Percentiles rank a stretch among this genome's conserved stretches.
Evolutionary conservation across 768 basidiomycete species (phyloP).

Genomic region (Tremella mesenterica): DNA sequence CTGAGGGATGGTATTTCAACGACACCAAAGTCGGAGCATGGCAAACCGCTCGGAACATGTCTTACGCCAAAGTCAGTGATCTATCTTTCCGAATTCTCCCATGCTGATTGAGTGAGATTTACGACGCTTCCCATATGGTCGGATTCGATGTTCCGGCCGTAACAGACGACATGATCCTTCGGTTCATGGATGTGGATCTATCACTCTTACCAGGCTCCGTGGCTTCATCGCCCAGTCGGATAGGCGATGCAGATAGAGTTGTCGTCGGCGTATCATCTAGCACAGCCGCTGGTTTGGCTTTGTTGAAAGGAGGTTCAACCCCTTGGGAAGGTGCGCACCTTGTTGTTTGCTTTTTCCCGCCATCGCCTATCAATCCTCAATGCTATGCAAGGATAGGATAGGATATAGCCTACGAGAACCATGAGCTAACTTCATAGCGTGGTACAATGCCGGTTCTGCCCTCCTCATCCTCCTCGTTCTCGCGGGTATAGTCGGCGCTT

Average conservation of each 20-base stretch:
- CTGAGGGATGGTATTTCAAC: constrained; percentile 54
- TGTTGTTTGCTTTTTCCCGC: background rate
- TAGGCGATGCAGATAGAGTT: constrained; percentile 67
- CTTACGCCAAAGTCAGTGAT: constrained; percentile 73
- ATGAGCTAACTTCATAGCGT: constrained; percentile 51
- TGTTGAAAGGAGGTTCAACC: constrained; percentile 57
- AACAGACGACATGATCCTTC: constrained; percentile 95
- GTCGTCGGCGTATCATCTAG: constrained; percentile 50
- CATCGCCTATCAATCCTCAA: background rate
- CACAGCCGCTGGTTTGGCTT: constrained; percentile 51
- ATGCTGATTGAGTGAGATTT: constrained; percentile 52
- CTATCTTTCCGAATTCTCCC: background rate
- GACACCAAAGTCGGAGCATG: constrained; percentile 76
- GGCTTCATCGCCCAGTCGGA: constrained; percentile 66
- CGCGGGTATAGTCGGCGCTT: constrained; percentile 57
- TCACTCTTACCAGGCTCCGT: constrained; percentile 68
- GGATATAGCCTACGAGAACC: background rate
- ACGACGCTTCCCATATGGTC: constrained; percentile 93
- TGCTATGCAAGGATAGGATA: background rate
- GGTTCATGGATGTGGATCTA: constrained; percentile 91
- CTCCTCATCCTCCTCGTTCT: constrained; percentile 73
- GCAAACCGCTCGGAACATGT: constrained; percentile 79
- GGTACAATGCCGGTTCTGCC: constrained; percentile 86
- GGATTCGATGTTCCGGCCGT: constrained; percentile 68
- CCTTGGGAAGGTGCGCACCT: constrained; percentile 72